phyloP scores from a whole-genome alignment of 2,329 filamentous ascomycete genomes.

The Polytolypa hystricis region DNA sequence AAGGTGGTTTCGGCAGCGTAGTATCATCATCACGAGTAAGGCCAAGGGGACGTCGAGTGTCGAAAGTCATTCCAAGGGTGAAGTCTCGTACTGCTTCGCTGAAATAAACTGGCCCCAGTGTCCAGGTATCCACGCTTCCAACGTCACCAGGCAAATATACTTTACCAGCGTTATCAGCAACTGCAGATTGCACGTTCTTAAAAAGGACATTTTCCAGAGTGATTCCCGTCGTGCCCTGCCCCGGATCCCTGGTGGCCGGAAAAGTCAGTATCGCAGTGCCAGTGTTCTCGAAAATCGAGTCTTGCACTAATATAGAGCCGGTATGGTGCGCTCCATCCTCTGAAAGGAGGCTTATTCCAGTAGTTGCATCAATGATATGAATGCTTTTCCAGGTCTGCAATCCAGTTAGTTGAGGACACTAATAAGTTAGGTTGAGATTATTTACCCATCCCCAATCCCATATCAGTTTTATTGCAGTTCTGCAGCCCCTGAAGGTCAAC shows the following conservation, averaged over 20 bases:
- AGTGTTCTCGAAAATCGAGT: slow-evolving; percentile 4
- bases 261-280: slow-evolving; percentile 2
- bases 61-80: neutral
- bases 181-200: slow-evolving; percentile 2
- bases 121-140: slow-evolving; percentile 4
- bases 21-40: neutral
- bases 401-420: neutral
- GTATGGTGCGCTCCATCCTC: slow-evolving; percentile 2
- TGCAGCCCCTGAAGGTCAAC: slow-evolving; percentile 1
- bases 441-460: slow-evolving; percentile 6
- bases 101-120: slow-evolving; percentile 4
- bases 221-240: slow-evolving; percentile 3
- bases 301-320: slow-evolving; percentile 2
- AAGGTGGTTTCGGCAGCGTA: slow-evolving; percentile 3
- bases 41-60: neutral
- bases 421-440: neutral
- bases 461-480: slow-evolving; percentile 2
- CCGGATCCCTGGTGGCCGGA: neutral
- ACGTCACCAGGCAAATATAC: slow-evolving; percentile 3
- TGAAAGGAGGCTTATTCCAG: slow-evolving; percentile 3
- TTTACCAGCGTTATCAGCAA: slow-evolving; percentile 5
- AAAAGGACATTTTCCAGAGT: slow-evolving; percentile 7
- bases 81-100: neutral
- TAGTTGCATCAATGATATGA: slow-evolving; percentile 1
- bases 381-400: slow-evolving; percentile 6